Base-by-base conservation (phyloP, 768 basidiomycete species). In the Phaffia tasmanica region DNA sequence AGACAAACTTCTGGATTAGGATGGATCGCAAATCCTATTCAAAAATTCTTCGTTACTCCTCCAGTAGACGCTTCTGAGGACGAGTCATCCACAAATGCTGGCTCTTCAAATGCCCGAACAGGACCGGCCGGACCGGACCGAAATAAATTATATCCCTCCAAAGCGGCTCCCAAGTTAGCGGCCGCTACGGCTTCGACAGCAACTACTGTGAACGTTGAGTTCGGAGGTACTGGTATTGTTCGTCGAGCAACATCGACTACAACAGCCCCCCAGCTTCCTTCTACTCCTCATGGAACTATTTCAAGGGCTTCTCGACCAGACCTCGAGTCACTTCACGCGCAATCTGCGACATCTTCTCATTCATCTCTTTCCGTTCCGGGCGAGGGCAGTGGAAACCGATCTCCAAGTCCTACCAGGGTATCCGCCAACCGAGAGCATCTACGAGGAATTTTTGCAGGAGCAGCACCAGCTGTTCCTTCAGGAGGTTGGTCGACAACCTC, bases 151-250 rank as follows among this genome's bases (percentile, higher is more conserved):
- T 64, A 60, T 19, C 71, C 72, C 32, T 68, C 68, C 9, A 70
- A 70, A n/a, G 70, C 75, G 7, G 85, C 84, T 27, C 88, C 86
- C 1, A 98, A 98, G 75, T 81, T 87, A 30, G 83, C 83, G 0
- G 87, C 93, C 1, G 89, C 88, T 15, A 82, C 91, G 35, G 85
- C 87, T 15, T 89, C 95, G 14, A 89, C 88, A 25, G 81, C 88
- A 1, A 93, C 88, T 58, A 92, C 90, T 1, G 93, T 98, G 71
- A 95, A 92, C 67, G 94, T 99, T 64, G 93, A 95, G 79, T 98
- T 97, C 76, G 88, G 85, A 3, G 86, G 88, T 3, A 77, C 82
- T 1, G 87, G 83, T 14, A 79, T 81, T 16, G 81, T 75, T 15
- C 70, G 84, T n/a, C 78, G 82, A 68, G 81, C 83, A 25, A 81